Conservation (phyloP, 2,329 filamentous ascomycete genomes). For the Microcera coccophila region DNA sequence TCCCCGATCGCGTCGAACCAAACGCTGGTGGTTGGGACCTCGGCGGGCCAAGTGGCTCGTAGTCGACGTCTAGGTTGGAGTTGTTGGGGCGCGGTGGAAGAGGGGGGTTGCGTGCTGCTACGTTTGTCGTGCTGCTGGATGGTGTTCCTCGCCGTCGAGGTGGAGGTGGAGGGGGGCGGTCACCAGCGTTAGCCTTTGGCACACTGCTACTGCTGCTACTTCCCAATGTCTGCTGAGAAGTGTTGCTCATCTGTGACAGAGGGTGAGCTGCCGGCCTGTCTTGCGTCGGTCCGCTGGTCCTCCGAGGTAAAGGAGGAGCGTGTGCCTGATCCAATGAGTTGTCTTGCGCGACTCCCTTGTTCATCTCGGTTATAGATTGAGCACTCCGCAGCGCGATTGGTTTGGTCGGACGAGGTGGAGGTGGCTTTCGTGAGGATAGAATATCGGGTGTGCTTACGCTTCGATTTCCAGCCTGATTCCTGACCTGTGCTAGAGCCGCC, state of each 20-base stretch:
- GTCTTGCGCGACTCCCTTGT: slow-evolving; percentile 13
- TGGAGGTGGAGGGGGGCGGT: slow-evolving; percentile 43
- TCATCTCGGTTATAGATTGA: slow-evolving; percentile 30
- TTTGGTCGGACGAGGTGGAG: slow-evolving; percentile 57
- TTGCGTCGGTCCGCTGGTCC: slow-evolving; percentile 29
- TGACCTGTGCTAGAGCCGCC: slow-evolving; percentile 28
- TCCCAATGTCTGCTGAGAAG: slow-evolving; percentile 30
- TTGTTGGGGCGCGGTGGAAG: slow-evolving; percentile 31
- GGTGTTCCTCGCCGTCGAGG: slow-evolving; percentile 45
- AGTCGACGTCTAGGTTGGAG: slow-evolving; percentile 40
- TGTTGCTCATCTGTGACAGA: slow-evolving; percentile 40
- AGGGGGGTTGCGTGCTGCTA: slow-evolving; percentile 18
- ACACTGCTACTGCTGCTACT: slow-evolving; percentile 16
- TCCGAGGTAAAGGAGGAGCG: slow-evolving; percentile 35
- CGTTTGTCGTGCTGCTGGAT: slow-evolving; percentile 25
- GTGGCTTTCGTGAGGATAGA: slow-evolving; percentile 31
- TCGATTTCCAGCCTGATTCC: slow-evolving; percentile 5
- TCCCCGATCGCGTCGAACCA: slow-evolving; percentile 25
- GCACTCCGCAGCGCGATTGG: slow-evolving; percentile 51
- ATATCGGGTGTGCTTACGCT: slow-evolving; percentile 29
- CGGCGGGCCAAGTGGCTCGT: slow-evolving; percentile 38
- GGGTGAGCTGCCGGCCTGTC: slow-evolving; percentile 33
- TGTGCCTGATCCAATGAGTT: slow-evolving; percentile 13
- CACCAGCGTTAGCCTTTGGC: slow-evolving; percentile 15
- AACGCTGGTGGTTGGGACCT: slow-evolving; percentile 20